Base-by-base conservation (phyloP, 2,329 filamentous ascomycete species). In the Lecanicillium sp. region DNA sequence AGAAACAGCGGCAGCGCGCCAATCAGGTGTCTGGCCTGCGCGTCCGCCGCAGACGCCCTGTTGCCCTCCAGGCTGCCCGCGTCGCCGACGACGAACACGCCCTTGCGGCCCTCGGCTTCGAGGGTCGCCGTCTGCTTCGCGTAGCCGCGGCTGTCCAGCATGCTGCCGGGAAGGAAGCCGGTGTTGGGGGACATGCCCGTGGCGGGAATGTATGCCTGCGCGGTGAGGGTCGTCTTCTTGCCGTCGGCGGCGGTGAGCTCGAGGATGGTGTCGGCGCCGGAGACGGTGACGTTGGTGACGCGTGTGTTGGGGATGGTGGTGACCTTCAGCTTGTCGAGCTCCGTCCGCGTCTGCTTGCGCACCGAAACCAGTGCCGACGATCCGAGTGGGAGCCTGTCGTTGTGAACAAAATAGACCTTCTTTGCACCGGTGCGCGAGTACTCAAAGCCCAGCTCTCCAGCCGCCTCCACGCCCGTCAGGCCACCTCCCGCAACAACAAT, bases 401-500 rank as follows among this genome's bases (percentile, higher is more conserved):
- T 57, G 45, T 68, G 63, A 39, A 76, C 55, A 33, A 76, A 64
- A 43, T 71, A 67, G 45, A 77, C 64, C 27, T 73, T 61, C 62
- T 79, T 79, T 17, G 56, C 59, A 24, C 68, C 65, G 15, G 60
- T 56, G 39, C 64, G 60, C 3, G 65, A 67, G 55, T 73, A 78
- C 54, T 69, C 67, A 15, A 66, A 66, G 8, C 67, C 75, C 21
- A 79, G 67, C 61, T 79, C 76, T 32, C 70, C 76, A 4, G 68
- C 70, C 8, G 72, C 62, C 60, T 79, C 76, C 26, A 71, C 60
- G 19, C 75, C 76, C 0, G 74, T 78, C 17, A 66, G 40, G 19
- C 76, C 76, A 8, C 69, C 76, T 30, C 77, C 76, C 14, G 67
- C 74, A 3, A 79, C 63, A 43, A 79, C 71, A 50, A 79, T 71